Evolutionary conservation across 768 basidiomycete genomes (phyloP).

Genomic region (Phaffia australis): DNA sequence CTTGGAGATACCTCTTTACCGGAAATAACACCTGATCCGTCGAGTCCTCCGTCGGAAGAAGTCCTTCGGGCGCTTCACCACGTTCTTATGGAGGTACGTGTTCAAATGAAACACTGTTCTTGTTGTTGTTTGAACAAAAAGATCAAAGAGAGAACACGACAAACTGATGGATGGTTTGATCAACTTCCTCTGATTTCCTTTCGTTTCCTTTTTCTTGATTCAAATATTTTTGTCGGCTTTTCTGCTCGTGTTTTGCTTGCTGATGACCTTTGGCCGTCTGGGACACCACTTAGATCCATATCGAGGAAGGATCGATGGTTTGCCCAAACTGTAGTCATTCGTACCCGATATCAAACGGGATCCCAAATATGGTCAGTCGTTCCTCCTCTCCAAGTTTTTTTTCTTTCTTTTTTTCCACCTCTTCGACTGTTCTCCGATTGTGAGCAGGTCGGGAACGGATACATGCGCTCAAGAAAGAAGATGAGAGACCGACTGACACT

Average conservation of each 20-base stretch:
- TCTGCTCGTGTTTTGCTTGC: not conserved
- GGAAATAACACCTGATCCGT: conserved; percentile 30
- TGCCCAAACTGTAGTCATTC: conserved; percentile 84
- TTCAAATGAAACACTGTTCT: not conserved
- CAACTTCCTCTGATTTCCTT: not conserved
- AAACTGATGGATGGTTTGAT: too few species aligned
- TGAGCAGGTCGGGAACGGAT: too few species aligned
- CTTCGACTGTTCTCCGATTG: too few species aligned
- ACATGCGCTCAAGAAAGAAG: too few species aligned
- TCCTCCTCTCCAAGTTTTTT: conserved; percentile 8
- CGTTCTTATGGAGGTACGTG: conserved; percentile 76
- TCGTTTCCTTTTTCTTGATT: conserved; percentile 4
- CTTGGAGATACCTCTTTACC: conserved; percentile 79
- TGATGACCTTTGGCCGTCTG: not conserved
- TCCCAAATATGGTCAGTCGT: conserved; percentile 83
- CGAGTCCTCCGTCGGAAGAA: conserved; percentile 46
- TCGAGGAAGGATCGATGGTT: conserved; percentile 84
- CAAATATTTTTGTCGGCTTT: not conserved
- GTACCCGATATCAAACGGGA: conserved; percentile 83
- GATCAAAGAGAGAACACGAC: too few species aligned
- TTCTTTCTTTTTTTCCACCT: not conserved
- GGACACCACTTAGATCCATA: conserved; percentile 56
- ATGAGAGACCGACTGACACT: too few species aligned
- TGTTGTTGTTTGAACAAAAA: not conserved
- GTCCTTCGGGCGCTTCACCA: conserved; percentile 75